Conservation (phyloP, 2,329 filamentous ascomycete genomes). For the Fusarium sp. region DNA sequence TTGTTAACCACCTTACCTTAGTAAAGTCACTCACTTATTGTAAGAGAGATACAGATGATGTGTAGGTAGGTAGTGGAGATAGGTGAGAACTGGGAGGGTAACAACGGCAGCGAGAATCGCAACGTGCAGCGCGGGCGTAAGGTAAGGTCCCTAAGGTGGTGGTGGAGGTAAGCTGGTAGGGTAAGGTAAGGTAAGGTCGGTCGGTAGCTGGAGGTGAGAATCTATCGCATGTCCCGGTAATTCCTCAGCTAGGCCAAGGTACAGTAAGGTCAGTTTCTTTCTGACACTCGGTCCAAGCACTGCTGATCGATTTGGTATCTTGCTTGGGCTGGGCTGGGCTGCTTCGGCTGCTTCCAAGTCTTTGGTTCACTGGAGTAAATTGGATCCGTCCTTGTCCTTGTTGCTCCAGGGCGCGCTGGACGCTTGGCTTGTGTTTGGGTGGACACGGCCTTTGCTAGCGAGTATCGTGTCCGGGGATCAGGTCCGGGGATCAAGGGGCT, state of each 20-base stretch:
- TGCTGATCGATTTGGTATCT: slow-evolving; percentile 29
- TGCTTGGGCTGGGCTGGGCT: slow-evolving; percentile 6
- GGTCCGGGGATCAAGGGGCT: slow-evolving; percentile 43
- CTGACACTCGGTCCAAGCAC: slow-evolving; percentile 18
- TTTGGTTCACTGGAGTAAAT: slow-evolving; percentile 40
- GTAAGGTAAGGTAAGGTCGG: not conserved
- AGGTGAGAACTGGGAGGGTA: slow-evolving; percentile 35
- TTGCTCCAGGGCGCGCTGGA: slow-evolving; percentile 25
- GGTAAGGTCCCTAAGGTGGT: not conserved
- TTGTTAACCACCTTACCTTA: not conserved
- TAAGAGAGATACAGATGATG: slow-evolving; percentile 14
- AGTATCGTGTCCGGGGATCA: slow-evolving; percentile 28
- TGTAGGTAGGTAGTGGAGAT: not conserved
- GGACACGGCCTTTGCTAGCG: slow-evolving; percentile 32
- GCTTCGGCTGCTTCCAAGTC: slow-evolving; percentile 33
- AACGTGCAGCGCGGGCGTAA: slow-evolving; percentile 23
- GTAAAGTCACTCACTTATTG: slow-evolving; percentile 7
- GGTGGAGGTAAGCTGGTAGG: not conserved
- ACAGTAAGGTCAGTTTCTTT: not conserved
- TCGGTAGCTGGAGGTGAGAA: slow-evolving; percentile 1
- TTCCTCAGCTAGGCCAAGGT: slow-evolving; percentile 1
- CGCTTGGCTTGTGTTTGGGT: slow-evolving; percentile 34
- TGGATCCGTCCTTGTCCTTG: slow-evolving; percentile 34
- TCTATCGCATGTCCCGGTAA: slow-evolving; percentile 11
- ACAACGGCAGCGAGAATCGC: slow-evolving; percentile 22